phyloP scores from a whole-genome alignment of 2,329 filamentous ascomycete species.

The Purpureocillium lavendulum region DNA sequence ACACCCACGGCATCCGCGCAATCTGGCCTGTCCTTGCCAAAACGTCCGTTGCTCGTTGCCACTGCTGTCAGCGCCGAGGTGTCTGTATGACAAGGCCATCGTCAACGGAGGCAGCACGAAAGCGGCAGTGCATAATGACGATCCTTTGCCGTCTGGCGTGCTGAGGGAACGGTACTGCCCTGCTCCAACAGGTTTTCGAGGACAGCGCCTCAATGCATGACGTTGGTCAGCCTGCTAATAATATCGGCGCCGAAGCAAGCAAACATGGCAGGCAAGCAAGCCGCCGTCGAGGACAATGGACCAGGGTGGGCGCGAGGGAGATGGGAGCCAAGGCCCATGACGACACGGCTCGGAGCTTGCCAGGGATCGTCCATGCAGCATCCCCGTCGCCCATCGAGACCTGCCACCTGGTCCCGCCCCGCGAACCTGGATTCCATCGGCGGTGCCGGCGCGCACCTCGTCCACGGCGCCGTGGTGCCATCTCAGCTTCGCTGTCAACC shows the following conservation, averaged over 20 bases:
- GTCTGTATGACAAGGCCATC: too few species aligned
- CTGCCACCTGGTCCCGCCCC: neutral
- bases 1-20: too few species aligned
- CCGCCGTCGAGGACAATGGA: too few species aligned
- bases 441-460: too few species aligned
- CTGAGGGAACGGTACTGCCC: neutral
- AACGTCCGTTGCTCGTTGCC: too few species aligned
- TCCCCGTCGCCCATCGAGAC: neutral
- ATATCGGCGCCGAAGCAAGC: too few species aligned
- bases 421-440: neutral
- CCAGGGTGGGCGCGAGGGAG: neutral
- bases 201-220: neutral
- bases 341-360: neutral
- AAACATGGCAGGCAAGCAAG: too few species aligned
- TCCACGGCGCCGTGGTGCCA: too few species aligned
- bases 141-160: neutral
- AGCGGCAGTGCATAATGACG: neutral
- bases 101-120: neutral
- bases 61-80: too few species aligned
- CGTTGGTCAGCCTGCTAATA: neutral
- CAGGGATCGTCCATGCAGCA: neutral
- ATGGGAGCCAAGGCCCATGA: neutral
- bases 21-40: too few species aligned
- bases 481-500: too few species aligned
- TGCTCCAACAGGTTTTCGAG: neutral